Evolutionary conservation across 2,329 filamentous ascomycete genomes (phyloP).

Genomic region (Thelonectria blattea): DNA sequence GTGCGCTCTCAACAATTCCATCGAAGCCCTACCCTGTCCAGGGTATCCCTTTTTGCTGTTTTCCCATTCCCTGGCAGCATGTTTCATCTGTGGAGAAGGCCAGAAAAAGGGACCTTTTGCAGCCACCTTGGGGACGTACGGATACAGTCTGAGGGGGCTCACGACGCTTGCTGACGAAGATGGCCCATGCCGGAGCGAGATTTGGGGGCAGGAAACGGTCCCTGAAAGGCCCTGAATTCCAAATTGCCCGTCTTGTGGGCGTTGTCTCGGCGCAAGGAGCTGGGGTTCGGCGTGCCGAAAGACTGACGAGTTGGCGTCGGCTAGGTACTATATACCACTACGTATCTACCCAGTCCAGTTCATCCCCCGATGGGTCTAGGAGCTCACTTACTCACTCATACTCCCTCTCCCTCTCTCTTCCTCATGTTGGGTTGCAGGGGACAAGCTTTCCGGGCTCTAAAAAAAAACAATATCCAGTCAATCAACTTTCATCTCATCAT

Average conservation of each 20-base stretch:
- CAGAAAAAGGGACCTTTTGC: conserved; percentile 20
- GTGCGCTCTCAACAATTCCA: conserved; percentile 1
- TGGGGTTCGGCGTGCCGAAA: neutral
- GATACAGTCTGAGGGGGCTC: neutral
- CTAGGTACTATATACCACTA: neutral
- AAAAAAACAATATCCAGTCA: neutral
- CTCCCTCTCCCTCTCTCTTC: neutral
- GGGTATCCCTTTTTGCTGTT: conserved; percentile 19
- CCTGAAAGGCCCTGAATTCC: neutral
- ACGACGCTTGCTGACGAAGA: neutral
- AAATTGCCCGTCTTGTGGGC: neutral
- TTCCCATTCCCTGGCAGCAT: conserved; percentile 20
- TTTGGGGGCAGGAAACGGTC: neutral
- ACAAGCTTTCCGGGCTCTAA: neutral
- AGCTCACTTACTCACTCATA: no score
- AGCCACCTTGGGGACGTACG: conserved; percentile 3
- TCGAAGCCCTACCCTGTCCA: conserved; percentile 17
- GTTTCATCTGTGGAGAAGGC: conserved; percentile 29
- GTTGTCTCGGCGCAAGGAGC: neutral
- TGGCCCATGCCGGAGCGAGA: neutral
- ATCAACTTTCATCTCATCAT: conserved; percentile 14
- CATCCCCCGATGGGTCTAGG: neutral
- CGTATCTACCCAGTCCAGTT: neutral
- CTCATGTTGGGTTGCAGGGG: neutral
- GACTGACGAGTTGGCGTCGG: neutral